These are phyloP conservation scores for Exophiala sp. DNA, from an alignment of 2,329 filamentous ascomycete genomes.

Conservation along the genomic window DNA sequence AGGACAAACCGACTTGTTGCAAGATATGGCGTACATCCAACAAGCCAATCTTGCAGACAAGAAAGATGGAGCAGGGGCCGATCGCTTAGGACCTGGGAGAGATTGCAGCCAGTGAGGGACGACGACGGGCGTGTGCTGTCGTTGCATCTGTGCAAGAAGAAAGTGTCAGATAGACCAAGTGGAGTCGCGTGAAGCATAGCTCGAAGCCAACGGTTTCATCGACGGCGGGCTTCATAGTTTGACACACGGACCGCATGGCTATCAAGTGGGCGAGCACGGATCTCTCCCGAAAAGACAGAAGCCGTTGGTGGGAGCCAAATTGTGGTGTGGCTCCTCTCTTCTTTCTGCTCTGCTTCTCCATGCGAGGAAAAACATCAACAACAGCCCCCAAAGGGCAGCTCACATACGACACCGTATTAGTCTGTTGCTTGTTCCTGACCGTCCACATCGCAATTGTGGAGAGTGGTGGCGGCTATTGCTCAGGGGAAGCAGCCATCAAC, in stretches of 20 bases:
- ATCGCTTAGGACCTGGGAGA: slow-evolving; percentile 11
- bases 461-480: slow-evolving; percentile 13
- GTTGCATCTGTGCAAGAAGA: neutral
- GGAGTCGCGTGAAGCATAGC: slow-evolving; percentile 11
- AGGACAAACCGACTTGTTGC: slow-evolving; percentile 10
- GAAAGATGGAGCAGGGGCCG: slow-evolving; percentile 9
- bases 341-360: no score
- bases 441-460: slow-evolving; percentile 15
- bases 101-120: slow-evolving; percentile 15
- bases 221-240: neutral
- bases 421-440: slow-evolving; percentile 11
- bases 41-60: slow-evolving; percentile 10
- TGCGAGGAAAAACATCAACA: neutral
- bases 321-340: no score
- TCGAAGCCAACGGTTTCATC: slow-evolving; percentile 17
- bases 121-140: slow-evolving; percentile 1
- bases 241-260: neutral
- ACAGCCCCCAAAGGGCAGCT: no score
- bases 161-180: slow-evolving; percentile 19
- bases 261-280: neutral
- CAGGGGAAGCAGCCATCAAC: neutral
- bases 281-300: neutral
- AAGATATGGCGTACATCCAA: slow-evolving; percentile 1
- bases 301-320: no score
- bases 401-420: neutral